phyloP scores from a whole-genome alignment of 2,329 filamentous ascomycete genomes.

The Diaporthe helianthi region DNA sequence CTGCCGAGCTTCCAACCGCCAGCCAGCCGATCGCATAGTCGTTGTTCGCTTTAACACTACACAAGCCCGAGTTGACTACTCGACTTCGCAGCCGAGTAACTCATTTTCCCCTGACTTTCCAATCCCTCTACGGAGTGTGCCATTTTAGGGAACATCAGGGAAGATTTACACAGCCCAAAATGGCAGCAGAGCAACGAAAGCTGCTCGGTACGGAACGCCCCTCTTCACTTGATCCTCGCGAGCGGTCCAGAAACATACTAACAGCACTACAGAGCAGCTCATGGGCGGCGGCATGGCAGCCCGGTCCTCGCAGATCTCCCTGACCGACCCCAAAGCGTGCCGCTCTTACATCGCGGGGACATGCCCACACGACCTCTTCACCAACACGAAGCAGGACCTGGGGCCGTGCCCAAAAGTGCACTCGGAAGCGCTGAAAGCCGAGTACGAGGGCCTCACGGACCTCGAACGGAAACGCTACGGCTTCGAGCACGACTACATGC shows the following conservation, averaged over 20 bases:
- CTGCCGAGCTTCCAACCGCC: slow-evolving; percentile 10
- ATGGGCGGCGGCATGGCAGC: slow-evolving; percentile 79
- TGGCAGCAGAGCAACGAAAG: slow-evolving; percentile 98
- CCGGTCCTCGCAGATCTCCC: slow-evolving; percentile 80
- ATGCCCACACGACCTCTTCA: slow-evolving; percentile 98
- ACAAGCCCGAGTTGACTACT: background rate
- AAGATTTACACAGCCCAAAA: slow-evolving; percentile 47
- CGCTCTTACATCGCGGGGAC: slow-evolving; percentile 92
- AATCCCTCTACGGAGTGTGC: background rate
- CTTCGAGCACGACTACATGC: slow-evolving; percentile 96
- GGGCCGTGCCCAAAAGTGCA: slow-evolving; percentile 89
- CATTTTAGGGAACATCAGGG: background rate
- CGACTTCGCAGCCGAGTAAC: background rate
- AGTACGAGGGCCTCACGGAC: slow-evolving; percentile 79
- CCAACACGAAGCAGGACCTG: slow-evolving; percentile 98
- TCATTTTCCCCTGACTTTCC: background rate
- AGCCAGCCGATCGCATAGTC: slow-evolving; percentile 4
- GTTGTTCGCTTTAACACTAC: background rate
- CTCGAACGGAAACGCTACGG: slow-evolving; percentile 79
- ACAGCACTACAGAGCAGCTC: slow-evolving; percentile 88
- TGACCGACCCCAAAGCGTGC: slow-evolving; percentile 93
- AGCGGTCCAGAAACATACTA: slow-evolving; percentile 28
- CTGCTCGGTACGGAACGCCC: slow-evolving; percentile 70
- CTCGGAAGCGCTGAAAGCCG: slow-evolving; percentile 83
- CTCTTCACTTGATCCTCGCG: background rate